Conservation (phyloP, 495 filamentous ascomycete genomes). For the Neurospora tetrasperma region DNA sequence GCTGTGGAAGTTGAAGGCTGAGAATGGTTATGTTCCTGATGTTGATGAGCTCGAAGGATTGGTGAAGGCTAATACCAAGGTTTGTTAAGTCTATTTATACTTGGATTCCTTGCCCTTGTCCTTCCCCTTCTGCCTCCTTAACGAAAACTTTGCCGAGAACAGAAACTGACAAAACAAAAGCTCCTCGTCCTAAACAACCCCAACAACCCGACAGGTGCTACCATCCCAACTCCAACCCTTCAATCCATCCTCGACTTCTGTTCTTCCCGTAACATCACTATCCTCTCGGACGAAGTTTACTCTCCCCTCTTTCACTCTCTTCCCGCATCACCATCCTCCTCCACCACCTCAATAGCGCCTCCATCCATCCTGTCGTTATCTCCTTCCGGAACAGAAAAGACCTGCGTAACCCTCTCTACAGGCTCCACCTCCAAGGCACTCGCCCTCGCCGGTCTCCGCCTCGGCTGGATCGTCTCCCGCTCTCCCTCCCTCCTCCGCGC, state of each 20-base stretch:
- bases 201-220: conserved; percentile 77
- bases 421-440: conserved; percentile 84
- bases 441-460: conserved; percentile 69
- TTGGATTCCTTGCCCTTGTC: not conserved
- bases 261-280: conserved; percentile 46
- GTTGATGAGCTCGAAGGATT: conserved; percentile 55
- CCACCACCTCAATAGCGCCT: conserved; percentile 6
- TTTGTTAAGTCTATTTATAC: not conserved
- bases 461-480: conserved; percentile 75
- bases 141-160: too few species aligned
- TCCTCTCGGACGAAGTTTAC: conserved; percentile 81
- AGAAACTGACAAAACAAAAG: conserved; percentile 5
- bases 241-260: conserved; percentile 56
- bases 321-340: conserved; percentile 5
- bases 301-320: conserved; percentile 72
- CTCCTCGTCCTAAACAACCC: conserved; percentile 58
- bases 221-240: conserved; percentile 51
- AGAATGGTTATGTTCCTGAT: conserved; percentile 58
- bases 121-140: not conserved
- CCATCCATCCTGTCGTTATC: conserved; percentile 47
- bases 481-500: conserved; percentile 51
- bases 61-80: conserved; percentile 66
- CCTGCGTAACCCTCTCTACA: conserved; percentile 46
- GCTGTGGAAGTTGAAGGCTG: conserved; percentile 61
- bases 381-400: conserved; percentile 41